Evolutionary conservation across 1,284 basidiomycete genomes (phyloP).

Genomic region (Rhodotorula sp.): DNA sequence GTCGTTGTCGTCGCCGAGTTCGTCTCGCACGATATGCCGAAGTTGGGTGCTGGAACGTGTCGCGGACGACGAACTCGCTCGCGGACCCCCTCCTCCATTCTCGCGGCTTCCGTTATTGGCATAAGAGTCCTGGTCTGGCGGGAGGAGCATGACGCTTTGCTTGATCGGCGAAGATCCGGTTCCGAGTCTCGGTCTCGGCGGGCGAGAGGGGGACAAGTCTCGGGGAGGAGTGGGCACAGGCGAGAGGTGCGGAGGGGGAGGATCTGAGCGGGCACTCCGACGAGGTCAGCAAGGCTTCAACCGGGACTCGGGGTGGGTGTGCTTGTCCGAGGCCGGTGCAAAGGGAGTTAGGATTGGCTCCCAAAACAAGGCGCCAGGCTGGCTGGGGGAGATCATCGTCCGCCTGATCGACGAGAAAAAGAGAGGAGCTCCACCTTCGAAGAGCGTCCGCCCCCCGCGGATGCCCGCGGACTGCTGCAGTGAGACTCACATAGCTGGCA

Average conservation of each 20-base stretch:
- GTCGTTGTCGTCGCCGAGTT: background rate
- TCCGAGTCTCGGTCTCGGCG: background rate
- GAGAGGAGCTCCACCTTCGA: background rate
- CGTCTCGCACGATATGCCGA: no score
- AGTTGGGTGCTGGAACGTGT: no score
- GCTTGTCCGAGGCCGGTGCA: no score
- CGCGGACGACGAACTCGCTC: background rate
- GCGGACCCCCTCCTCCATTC: background rate
- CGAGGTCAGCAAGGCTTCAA: background rate
- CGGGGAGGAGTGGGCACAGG: slow-evolving; percentile 16
- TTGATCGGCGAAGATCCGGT: background rate
- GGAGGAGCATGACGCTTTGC: background rate
- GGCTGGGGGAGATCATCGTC: no score
- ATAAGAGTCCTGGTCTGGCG: background rate
- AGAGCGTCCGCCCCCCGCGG: background rate
- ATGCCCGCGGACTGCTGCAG: no score
- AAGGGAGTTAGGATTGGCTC: no score
- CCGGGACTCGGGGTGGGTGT: no score
- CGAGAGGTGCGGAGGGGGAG: slow-evolving; percentile 28
- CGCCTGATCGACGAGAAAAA: background rate
- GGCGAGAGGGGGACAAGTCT: slow-evolving; percentile 5
- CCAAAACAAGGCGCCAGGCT: no score
- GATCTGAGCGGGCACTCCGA: slow-evolving; percentile 14
- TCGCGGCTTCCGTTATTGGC: background rate
- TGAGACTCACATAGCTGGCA: slow-evolving; percentile 20